Base-by-base conservation (phyloP, 495 filamentous ascomycete genomes). In the Aspergillus heteromorphus region DNA sequence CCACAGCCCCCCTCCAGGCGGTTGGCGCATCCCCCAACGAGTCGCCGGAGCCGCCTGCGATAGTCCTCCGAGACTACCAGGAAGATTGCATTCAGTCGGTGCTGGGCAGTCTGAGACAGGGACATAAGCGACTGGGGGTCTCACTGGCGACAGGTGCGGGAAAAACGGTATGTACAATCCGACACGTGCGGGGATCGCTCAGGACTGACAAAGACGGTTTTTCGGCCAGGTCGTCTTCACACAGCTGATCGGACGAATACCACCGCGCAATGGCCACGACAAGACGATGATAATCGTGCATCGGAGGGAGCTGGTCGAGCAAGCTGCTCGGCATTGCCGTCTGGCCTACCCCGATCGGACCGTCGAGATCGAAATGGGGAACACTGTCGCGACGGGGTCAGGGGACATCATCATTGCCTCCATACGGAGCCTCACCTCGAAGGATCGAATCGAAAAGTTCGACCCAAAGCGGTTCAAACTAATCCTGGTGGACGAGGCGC, bases 361-460 rank as follows among this genome's bases (percentile, higher is more conserved):
- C 6, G 79, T 97, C 45, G 92, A 97, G 50, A 82, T 99, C 31
- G 93, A 99, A 64, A 93, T 97, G 88, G 91, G 85, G 20, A 81
- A 80, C 34, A 73, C 79, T 41, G 79, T 84, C 45, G 88, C 92
- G 1, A 83, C 83, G 4, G 91, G 91, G 9, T 54, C 65, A 4
- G 93, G 92, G 31, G 93, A 97, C 67, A 96, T 99, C 59, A 96
- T 92, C 10, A 78, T 97, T 49, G 95, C 92, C n/a, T 96, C 91
- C 4, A 75, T 97, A 27, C 82, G 85, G 58, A 95, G 87, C 56
- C 81, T 99, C 41, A 79, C 75, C 0, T 91, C 86, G 3, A 76
- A 80, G 14, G 83, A 91, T 43, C 79, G 93, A 23, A 77, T 97
- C 13, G 47, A 61, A 29, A 97, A 95, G 58, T 97, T 91, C 61